Evolutionary conservation across 768 basidiomycete genomes (phyloP), one percentile per base, ranked within the genome.

Genomic region (Boletus huronensis): DNA sequence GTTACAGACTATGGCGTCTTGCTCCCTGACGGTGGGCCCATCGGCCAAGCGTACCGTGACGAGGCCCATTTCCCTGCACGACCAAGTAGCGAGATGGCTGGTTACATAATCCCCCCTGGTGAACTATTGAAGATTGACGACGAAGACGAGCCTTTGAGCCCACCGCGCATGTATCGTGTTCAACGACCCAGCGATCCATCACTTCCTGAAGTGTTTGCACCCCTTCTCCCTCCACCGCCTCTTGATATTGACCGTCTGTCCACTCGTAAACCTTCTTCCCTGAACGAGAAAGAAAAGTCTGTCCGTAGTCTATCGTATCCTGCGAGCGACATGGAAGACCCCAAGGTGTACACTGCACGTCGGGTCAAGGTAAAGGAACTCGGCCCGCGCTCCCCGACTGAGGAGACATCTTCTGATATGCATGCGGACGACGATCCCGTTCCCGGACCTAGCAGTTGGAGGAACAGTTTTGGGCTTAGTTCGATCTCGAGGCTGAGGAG

Each of bases 401-500:
- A 63, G 14, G 60, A 57, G 5, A 41, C 45, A 5, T 50, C 63
- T 13, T 49, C 58, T 5, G 35, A 47, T 29, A 31, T 34, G 5
- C 52, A 43, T 39, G 25, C 52, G 14, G 67, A 69, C 9, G 50
- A 63, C 6, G 39, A 57, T 6, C 60, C 62, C 29, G 46, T 57
- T 31, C 47, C 69, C 11, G 72, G 68, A n/a, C 69, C 69, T 4
- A 64, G 70, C 28, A 42, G 64, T 40, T 73, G 72, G 73, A 64
- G 65, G 52, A 44, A 52, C 13, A 68, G 68, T 41, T 70, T 84
- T 3, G 80, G 83, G 1, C 68, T 85, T 5, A 69, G 78, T 26
- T 77, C 78, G 0, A 67, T 84, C 3, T 76, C 78, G 3, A 75
- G 73, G 50, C 59, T 85, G 17, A 75, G 84, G 34, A 57, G 77